Evolutionary conservation across 2,329 filamentous ascomycete species (phyloP), one percentile per base, ranked within the genome.

Genomic region (Colletotrichum euphorbiae): DNA sequence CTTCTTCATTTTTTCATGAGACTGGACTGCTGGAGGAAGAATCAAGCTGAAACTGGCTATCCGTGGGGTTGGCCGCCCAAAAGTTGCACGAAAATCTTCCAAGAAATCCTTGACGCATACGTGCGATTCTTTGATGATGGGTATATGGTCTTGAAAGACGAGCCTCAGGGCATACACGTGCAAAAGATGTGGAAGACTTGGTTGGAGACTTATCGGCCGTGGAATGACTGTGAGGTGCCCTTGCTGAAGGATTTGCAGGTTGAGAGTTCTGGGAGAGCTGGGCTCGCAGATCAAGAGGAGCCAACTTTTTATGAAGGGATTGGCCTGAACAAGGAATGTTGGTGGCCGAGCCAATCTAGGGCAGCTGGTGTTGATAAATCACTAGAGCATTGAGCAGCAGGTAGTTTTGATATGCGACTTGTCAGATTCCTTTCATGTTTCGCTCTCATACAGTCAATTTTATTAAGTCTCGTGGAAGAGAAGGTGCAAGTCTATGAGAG

Each of bases 131-230:
- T 57, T n/a, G 40, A 57, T 9, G 31, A 48, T 13, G 42, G 42
- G 0, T 11, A 28, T 8, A 9, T 63, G n/a, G 40, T 48, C 17
- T 21, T 57, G n/a, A 19, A 42, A 15, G 51, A 38, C n/a, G 51
- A 21, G 21, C 15, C 31, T n/a, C 11, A 24, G 3, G 42, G 5
- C 4, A 46, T 17, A 2, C 9, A n/a, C 4, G 8, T 21, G 2
- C 42, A 55, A 13, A 57, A 46, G 19, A 24, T 12, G n/a, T 63
- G 60, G 60, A 48, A 28, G 21, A 8, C 12, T 19, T 57, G 60
- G 60, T 15, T 63, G 19, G 60, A 63, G 5, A 48, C 8, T 4
- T 63, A 46, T 38, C 46, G 58, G 12, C 58, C 58, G 17, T 61
- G 58, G 58, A 52, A 52, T 36, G 58, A 61, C 13, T 19, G 6